Percentiles rank a stretch among this genome's conserved stretches.
phyloP scores from a whole-genome alignment of 2,329 filamentous ascomycete species.

The Pseudocercospora eumusae region DNA sequence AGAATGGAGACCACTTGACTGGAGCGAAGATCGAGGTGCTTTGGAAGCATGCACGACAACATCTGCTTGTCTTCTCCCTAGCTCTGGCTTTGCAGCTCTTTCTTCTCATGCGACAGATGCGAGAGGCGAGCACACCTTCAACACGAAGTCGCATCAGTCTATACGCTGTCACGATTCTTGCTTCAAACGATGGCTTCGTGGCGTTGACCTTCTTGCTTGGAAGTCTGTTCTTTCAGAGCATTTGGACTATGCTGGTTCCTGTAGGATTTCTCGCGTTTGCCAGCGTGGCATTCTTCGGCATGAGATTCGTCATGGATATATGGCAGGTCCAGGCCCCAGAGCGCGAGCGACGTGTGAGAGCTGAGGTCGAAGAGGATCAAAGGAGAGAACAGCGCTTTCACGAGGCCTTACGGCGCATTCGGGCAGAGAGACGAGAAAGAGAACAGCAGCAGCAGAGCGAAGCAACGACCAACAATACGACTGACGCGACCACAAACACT shows the following conservation, averaged over 20 bases:
- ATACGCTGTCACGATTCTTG: slow-evolving; percentile 63
- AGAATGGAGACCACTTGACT: slow-evolving; percentile 54
- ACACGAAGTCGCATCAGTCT: slow-evolving; percentile 65
- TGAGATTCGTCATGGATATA: slow-evolving; percentile 68
- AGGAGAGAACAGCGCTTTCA: slow-evolving; percentile 29
- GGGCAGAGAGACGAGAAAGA: slow-evolving; percentile 27
- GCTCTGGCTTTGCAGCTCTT: slow-evolving; percentile 56
- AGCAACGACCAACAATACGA: slow-evolving; percentile 2
- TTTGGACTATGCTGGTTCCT: slow-evolving; percentile 58
- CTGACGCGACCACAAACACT: slow-evolving; percentile 15
- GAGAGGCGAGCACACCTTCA: slow-evolving; percentile 64
- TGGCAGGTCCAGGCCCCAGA: slow-evolving; percentile 63
- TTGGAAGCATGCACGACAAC: slow-evolving; percentile 50
- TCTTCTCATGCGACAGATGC: slow-evolving; percentile 63
- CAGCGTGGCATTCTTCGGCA: slow-evolving; percentile 62
- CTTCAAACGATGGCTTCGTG: slow-evolving; percentile 62
- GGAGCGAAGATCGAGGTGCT: slow-evolving; percentile 61
- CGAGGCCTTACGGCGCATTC: slow-evolving; percentile 30
- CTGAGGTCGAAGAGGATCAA: slow-evolving; percentile 44
- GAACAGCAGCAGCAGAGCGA: slow-evolving; percentile 11
- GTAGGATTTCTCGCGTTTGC: slow-evolving; percentile 62
- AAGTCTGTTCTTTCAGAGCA: slow-evolving; percentile 57
- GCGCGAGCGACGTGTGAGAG: slow-evolving; percentile 46
- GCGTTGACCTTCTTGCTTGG: slow-evolving; percentile 56
- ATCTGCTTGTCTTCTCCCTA: slow-evolving; percentile 55